phyloP scores from a whole-genome alignment of 2,329 filamentous ascomycete species.

The Pseudocercospora pini-densiflorae region DNA sequence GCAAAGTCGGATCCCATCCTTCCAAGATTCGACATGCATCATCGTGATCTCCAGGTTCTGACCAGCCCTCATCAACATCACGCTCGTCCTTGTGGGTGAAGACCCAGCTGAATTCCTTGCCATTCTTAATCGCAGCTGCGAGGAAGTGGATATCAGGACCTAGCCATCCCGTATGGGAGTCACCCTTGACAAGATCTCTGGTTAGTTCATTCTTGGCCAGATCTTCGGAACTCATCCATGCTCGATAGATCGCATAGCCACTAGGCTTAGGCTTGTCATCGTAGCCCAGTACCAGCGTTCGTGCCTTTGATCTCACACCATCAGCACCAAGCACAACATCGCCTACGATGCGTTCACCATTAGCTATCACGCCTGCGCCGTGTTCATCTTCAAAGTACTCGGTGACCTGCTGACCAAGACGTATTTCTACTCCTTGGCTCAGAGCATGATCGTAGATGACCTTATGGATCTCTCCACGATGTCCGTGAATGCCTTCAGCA shows the following conservation, averaged over 20 bases:
- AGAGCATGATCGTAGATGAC: constrained; percentile 40
- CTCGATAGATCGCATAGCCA: constrained; percentile 59
- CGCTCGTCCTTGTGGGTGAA: constrained; percentile 56
- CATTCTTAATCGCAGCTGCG: constrained; percentile 57
- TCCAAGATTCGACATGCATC: constrained; percentile 51
- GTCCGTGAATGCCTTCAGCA: constrained; percentile 33
- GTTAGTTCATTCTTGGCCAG: constrained; percentile 57
- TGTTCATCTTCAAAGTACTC: constrained; percentile 38
- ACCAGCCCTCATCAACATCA: constrained; percentile 55
- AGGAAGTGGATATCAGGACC: constrained; percentile 60
- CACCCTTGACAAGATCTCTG: constrained; percentile 50
- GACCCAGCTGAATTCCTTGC: constrained; percentile 60
- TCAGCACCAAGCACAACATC: constrained; percentile 59
- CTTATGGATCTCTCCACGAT: constrained; percentile 42
- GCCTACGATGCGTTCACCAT: constrained; percentile 45
- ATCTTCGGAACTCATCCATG: constrained; percentile 57
- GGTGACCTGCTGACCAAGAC: constrained; percentile 36
- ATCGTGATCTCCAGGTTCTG: constrained; percentile 46
- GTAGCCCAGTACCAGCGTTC: constrained; percentile 58
- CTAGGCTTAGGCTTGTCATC: constrained; percentile 47
- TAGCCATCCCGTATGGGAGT: constrained; percentile 59
- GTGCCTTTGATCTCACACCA: constrained; percentile 57
- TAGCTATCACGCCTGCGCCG: constrained; percentile 35
- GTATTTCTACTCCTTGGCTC: constrained; percentile 34
- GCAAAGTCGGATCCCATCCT: constrained; percentile 52